These are phyloP conservation scores for Podaxis sp. DNA, from an alignment of 768 basidiomycete genomes.

Conservation along the genomic window DNA sequence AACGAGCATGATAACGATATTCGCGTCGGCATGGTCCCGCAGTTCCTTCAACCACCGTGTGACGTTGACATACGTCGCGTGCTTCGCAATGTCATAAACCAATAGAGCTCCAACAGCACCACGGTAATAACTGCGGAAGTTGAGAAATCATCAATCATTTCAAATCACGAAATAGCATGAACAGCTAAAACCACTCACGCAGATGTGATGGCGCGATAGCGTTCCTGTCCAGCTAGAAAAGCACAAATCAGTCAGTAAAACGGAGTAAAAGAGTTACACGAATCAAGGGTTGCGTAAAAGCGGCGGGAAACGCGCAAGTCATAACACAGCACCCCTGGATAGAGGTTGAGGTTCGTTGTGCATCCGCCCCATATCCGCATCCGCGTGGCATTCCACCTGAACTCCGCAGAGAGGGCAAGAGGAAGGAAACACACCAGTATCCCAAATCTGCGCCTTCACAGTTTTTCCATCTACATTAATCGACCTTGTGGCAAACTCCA, in stretches of 20 bases:
- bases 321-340: neutral
- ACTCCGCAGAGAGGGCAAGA: neutral
- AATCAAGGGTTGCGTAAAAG: neutral
- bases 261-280: neutral
- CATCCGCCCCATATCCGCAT: conserved; percentile 13
- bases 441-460: conserved; percentile 99
- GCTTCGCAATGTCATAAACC: conserved; percentile 94
- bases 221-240: conserved; percentile 87
- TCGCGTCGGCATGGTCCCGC: conserved; percentile 90
- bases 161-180: neutral
- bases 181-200: conserved; percentile 55
- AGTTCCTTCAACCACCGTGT: conserved; percentile 97
- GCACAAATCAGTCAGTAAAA: conserved; percentile 8
- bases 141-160: neutral
- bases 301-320: neutral
- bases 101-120: conserved; percentile 92
- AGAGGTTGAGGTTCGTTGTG: conserved; percentile 2
- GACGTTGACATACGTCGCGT: conserved; percentile 92
- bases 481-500: conserved; percentile 96
- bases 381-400: conserved; percentile 11
- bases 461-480: conserved; percentile 96
- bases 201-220: conserved; percentile 96
- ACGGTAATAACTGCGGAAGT: conserved; percentile 80
- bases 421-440: conserved; percentile 70
- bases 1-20: conserved; percentile 94